phyloP scores from a whole-genome alignment of 371 early-diverging fungal genomes.

The Lichtheimia hyalospora region DNA sequence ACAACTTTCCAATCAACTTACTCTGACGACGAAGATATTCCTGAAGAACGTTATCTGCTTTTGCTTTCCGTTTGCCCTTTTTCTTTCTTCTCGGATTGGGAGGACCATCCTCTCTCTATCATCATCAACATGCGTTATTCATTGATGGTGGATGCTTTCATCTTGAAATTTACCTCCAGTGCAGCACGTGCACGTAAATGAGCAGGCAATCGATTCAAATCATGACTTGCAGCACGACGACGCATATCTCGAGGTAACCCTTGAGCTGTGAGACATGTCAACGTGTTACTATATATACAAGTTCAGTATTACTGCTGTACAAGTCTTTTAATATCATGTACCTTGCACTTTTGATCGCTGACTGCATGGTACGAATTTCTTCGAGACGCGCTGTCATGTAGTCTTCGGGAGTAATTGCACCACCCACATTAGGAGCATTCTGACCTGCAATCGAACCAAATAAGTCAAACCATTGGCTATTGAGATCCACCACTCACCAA shows the following conservation, averaged over 20 bases:
- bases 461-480: too few species aligned
- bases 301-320: not conserved
- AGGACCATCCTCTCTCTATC: slow-evolving; percentile 5
- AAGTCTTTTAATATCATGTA: slow-evolving; percentile 1
- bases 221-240: slow-evolving; percentile 88
- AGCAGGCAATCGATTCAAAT: slow-evolving; percentile 80
- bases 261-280: slow-evolving; percentile 72
- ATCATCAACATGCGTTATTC: not conserved
- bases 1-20: slow-evolving; percentile 2
- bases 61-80: slow-evolving; percentile 12
- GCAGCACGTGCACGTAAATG: slow-evolving; percentile 70
- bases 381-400: slow-evolving; percentile 61
- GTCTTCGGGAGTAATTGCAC: slow-evolving; percentile 17
- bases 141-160: not conserved
- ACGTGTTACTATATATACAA: slow-evolving; percentile 10
- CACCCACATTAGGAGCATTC: slow-evolving; percentile 13
- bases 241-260: slow-evolving; percentile 84
- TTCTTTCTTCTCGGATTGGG: slow-evolving; percentile 7
- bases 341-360: slow-evolving; percentile 58
- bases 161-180: slow-evolving; percentile 53
- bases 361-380: slow-evolving; percentile 81
- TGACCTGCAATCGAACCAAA: slow-evolving; percentile 4
- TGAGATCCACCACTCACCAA: not conserved
- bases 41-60: slow-evolving; percentile 8
- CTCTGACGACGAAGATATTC: slow-evolving; percentile 21